Conservation (phyloP, 2,329 filamentous ascomycete species). For the Colletotrichum agaves region DNA sequence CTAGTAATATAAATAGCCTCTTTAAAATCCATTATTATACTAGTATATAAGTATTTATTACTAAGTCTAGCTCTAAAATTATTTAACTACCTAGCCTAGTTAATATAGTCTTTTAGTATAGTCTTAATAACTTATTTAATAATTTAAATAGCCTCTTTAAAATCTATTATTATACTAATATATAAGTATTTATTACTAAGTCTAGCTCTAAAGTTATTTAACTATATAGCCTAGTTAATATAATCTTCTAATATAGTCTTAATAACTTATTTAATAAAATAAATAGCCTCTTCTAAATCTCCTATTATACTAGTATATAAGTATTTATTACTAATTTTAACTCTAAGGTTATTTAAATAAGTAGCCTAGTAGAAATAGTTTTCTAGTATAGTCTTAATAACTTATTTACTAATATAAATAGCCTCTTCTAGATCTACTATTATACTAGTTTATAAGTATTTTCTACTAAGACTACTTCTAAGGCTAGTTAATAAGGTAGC, state of each 20-base stretch:
- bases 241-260: not conserved
- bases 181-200: too few species aligned
- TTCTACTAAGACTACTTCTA: not conserved
- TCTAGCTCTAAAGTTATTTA: not conserved
- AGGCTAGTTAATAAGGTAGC: not conserved
- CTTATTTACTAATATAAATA: too few species aligned
- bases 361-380: too few species aligned
- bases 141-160: not conserved
- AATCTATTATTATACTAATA: not conserved
- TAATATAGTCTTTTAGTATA: not conserved
- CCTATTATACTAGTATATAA: not conserved
- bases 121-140: not conserved
- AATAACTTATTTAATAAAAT: not conserved
- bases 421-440: too few species aligned
- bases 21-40: not conserved
- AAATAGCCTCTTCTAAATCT: not conserved
- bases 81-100: too few species aligned
- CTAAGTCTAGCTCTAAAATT: too few species aligned
- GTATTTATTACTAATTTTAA: not conserved
- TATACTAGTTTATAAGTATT: not conserved
- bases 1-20: not conserved
- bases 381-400: too few species aligned
- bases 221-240: too few species aligned
- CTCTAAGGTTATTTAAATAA: not conserved
- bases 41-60: too few species aligned